Base-by-base conservation (phyloP, 2,329 filamentous ascomycete species). In the Neopestalotiopsis rosae region DNA sequence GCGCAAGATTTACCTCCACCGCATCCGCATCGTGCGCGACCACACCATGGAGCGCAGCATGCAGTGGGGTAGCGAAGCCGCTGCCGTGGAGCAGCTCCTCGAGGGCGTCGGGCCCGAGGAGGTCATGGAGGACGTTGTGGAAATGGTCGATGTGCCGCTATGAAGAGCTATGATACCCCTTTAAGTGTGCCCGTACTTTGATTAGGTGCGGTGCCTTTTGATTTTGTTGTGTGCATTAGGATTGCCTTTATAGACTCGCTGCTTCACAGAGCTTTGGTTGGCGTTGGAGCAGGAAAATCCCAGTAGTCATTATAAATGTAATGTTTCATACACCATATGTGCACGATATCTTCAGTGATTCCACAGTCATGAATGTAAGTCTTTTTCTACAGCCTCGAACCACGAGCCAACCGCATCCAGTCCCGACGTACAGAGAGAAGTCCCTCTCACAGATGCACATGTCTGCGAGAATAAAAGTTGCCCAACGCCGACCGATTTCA, bases 1-100 rank as follows among this genome's bases (percentile, higher is more conserved):
- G 1, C 89, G 89, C 70, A 98, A 98, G 82, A 88, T 97, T 30
- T 99, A 97, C 77, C 86, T 92, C 20, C 96, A 99, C 81, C 91
- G 94, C 9, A 90, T 99, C 40, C 81, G 88, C 14, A 87, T 98
- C 67, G 89, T 92, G 0, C 30, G 28, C 28, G 81, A 82, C 1
- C 87, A 93, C 1, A 87, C 89, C 70, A 89, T 90, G 68, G 96
- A 98, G 82, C 87, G 94, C 62, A 98, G 94, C 78, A 87, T 97
- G 84, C 94, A 97, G 79, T 99, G 97, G 90, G 96, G 96, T 0
- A 98, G 95, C 79, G 90, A 92, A 66, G 73, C 92, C 0, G 85
- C 87, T 38, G 92, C 92, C 4, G 89, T 98, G 1, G 85, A 88
- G 71, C 85, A 87, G 17, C 73, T 94, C 63, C 81, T 98, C 2